phyloP scores from a whole-genome alignment of 2,329 filamentous ascomycete genomes.

The Rutstroemia sp. region DNA sequence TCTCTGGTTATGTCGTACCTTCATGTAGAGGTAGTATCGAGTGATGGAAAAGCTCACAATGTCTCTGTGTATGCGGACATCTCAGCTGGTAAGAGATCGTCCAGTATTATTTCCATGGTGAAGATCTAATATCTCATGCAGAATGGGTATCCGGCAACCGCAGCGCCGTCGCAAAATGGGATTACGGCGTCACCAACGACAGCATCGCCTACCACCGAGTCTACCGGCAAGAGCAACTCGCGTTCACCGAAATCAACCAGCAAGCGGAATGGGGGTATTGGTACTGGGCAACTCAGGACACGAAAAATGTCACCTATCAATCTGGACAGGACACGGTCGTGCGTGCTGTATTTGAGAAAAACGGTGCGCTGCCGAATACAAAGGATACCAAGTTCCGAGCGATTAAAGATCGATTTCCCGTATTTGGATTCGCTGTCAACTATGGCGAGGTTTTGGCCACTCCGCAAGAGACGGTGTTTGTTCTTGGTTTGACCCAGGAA shows the following conservation, averaged over 20 bases:
- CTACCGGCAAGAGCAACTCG: slow-evolving; percentile 49
- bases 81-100: slow-evolving; percentile 48
- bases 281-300: slow-evolving; percentile 62
- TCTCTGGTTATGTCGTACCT: slow-evolving; percentile 67
- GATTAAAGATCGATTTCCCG: slow-evolving; percentile 65
- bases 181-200: slow-evolving; percentile 39
- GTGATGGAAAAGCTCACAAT: slow-evolving; percentile 54
- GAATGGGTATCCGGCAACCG: slow-evolving; percentile 66
- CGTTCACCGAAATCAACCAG: slow-evolving; percentile 62
- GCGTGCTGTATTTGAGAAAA: slow-evolving; percentile 56
- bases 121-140: slow-evolving; percentile 26
- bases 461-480: slow-evolving; percentile 47
- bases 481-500: slow-evolving; percentile 69
- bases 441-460: slow-evolving; percentile 33
- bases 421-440: slow-evolving; percentile 69
- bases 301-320: slow-evolving; percentile 54
- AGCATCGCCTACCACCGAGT: slow-evolving; percentile 58
- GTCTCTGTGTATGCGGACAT: slow-evolving; percentile 69
- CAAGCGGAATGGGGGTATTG: slow-evolving; percentile 76
- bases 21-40: slow-evolving; percentile 51
- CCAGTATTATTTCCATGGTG: too few species aligned
- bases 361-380: slow-evolving; percentile 54
- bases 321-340: slow-evolving; percentile 60
- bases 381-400: slow-evolving; percentile 58
- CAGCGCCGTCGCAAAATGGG: slow-evolving; percentile 52